Conservation (phyloP, 768 basidiomycete genomes). For the Trametes sanguinea region DNA sequence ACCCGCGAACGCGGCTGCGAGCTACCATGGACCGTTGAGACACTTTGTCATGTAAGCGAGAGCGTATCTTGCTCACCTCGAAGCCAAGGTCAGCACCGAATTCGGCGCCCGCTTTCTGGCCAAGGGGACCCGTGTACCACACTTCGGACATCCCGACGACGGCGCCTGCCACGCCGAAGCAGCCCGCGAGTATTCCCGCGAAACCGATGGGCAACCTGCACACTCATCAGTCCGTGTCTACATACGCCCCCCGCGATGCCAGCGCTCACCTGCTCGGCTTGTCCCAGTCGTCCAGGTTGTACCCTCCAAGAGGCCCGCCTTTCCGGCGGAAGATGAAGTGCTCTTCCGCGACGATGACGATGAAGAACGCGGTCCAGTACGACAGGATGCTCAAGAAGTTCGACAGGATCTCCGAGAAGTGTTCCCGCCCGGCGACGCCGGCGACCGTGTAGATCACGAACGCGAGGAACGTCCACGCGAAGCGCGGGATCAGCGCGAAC, state of each 20-base stretch:
- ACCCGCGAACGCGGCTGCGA: constrained; percentile 48
- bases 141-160: constrained; percentile 55
- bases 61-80: constrained; percentile 40
- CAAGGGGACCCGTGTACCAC: constrained; percentile 57
- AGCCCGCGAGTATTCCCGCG: constrained; percentile 49
- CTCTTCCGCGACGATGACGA: constrained; percentile 47
- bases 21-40: constrained; percentile 27
- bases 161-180: constrained; percentile 49
- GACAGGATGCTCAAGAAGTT: constrained; percentile 42
- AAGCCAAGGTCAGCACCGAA: constrained; percentile 57
- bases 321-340: constrained; percentile 51
- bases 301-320: constrained; percentile 47
- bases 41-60: background rate
- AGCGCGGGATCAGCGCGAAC: constrained; percentile 45
- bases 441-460: constrained; percentile 49
- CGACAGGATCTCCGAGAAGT: constrained; percentile 46
- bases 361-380: constrained; percentile 56
- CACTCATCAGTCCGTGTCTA: background rate
- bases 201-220: constrained; percentile 48
- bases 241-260: background rate
- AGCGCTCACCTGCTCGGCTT: constrained; percentile 36
- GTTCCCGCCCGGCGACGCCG: constrained; percentile 47
- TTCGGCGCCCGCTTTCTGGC: constrained; percentile 41
- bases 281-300: constrained; percentile 53
- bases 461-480: constrained; percentile 40